Percentiles rank a stretch among this genome's conserved stretches.
These are phyloP conservation scores for Pichia sp. DNA, from an alignment of 1,139 yeast genomes.

Conservation along the genomic window DNA sequence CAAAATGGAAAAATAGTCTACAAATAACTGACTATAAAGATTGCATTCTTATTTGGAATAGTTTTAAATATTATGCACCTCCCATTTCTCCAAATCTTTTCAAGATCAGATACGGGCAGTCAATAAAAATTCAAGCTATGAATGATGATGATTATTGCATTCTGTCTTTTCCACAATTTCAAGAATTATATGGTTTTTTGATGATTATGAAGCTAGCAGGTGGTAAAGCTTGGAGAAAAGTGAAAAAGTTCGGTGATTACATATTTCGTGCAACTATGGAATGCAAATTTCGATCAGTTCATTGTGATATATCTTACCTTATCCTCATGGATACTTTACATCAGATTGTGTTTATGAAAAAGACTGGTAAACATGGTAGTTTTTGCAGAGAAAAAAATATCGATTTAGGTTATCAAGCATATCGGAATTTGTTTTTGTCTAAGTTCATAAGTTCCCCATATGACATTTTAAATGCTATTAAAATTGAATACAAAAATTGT, in stretches of 20 bases:
- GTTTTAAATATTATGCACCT: no score
- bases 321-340: background rate
- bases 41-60: background rate
- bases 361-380: background rate
- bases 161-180: background rate
- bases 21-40: background rate
- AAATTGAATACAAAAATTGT: background rate
- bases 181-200: background rate
- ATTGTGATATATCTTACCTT: background rate
- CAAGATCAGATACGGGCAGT: background rate
- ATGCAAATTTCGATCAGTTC: background rate
- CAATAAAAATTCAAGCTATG: background rate
- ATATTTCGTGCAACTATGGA: background rate
- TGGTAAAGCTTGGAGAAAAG: background rate
- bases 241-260: background rate
- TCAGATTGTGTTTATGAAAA: background rate
- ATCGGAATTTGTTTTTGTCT: no score
- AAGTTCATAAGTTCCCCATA: no score
- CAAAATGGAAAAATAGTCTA: background rate
- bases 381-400: background rate
- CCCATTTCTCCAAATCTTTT: background rate
- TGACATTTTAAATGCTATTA: no score
- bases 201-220: background rate
- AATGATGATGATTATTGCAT: background rate
- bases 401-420: background rate